phyloP scores from a whole-genome alignment of 2,329 filamentous ascomycete species.

The Aspergillus sp. region DNA sequence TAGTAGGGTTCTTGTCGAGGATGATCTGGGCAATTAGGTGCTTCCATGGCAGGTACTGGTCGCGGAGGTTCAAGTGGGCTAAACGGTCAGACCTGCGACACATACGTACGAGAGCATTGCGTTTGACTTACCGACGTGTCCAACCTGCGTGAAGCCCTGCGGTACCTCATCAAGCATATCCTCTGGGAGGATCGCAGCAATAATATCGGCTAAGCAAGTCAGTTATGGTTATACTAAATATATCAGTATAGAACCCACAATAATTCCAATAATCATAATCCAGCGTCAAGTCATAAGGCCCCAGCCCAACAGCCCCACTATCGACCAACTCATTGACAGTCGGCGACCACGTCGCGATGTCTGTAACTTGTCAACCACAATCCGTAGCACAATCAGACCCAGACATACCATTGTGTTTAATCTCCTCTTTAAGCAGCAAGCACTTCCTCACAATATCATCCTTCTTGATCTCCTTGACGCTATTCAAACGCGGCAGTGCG shows the following conservation, averaged over 20 bases:
- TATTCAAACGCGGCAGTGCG: slow-evolving; percentile 60
- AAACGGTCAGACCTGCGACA: slow-evolving; percentile 15
- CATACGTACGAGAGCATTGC: background rate
- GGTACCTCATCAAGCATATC: slow-evolving; percentile 78
- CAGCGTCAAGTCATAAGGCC: slow-evolving; percentile 73
- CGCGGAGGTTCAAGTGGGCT: slow-evolving; percentile 88
- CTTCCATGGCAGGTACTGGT: slow-evolving; percentile 82
- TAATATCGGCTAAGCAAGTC: slow-evolving; percentile 67
- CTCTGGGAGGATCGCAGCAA: slow-evolving; percentile 76
- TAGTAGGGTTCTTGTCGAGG: slow-evolving; percentile 79
- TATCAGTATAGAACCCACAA: slow-evolving; percentile 49
- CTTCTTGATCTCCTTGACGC: slow-evolving; percentile 57
- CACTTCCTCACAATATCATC: slow-evolving; percentile 44
- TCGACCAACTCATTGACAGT: slow-evolving; percentile 68
- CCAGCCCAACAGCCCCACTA: slow-evolving; percentile 65
- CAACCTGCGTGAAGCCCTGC: slow-evolving; percentile 81
- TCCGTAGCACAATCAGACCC: slow-evolving; percentile 5
- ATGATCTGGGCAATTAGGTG: slow-evolving; percentile 80
- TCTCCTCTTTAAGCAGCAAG: slow-evolving; percentile 38
- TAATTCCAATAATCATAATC: slow-evolving; percentile 87
- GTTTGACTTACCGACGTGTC: slow-evolving; percentile 71
- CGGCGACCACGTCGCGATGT: slow-evolving; percentile 73
- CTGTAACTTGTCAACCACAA: slow-evolving; percentile 39
- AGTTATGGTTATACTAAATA: slow-evolving; percentile 1
- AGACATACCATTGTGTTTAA: slow-evolving; percentile 44